Percentiles rank a stretch among this genome's conserved stretches.
These are phyloP conservation scores for Mycosphaerella sp. DNA, from an alignment of 2,329 filamentous ascomycete genomes.

Conservation along the genomic window DNA sequence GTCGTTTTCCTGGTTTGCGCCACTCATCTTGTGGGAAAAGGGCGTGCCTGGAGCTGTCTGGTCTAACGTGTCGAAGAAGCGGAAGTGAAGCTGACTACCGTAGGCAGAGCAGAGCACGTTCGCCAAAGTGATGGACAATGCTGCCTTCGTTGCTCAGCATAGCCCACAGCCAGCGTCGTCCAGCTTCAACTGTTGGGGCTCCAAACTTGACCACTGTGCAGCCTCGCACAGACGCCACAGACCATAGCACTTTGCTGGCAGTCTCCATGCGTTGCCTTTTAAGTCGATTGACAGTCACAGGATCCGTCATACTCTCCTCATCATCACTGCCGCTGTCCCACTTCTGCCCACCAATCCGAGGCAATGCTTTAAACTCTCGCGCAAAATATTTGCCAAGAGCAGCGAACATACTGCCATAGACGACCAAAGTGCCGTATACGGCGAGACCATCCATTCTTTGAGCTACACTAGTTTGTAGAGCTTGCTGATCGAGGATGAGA, in stretches of 20 bases:
- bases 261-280: constrained; percentile 52
- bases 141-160: constrained; percentile 72
- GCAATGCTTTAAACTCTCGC: constrained; percentile 67
- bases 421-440: constrained; percentile 76
- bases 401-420: constrained; percentile 66
- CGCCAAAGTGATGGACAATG: constrained; percentile 65
- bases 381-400: constrained; percentile 68
- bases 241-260: constrained; percentile 64
- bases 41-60: too few species aligned
- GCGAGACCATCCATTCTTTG: constrained; percentile 67
- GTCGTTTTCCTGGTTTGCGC: too few species aligned
- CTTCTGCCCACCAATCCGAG: constrained; percentile 74
- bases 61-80: too few species aligned
- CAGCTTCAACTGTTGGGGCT: constrained; percentile 72
- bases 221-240: constrained; percentile 69
- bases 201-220: constrained; percentile 92
- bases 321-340: constrained; percentile 49
- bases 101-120: constrained; percentile 68
- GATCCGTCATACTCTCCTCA: constrained; percentile 40
- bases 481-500: constrained; percentile 56
- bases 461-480: constrained; percentile 23
- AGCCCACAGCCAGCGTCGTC: constrained; percentile 68
- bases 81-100: constrained; percentile 6
- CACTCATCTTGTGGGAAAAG: too few species aligned
- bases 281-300: constrained; percentile 32